phyloP scores from a whole-genome alignment of 2,329 filamentous ascomycete genomes.

The Monilinia aucupariae region DNA sequence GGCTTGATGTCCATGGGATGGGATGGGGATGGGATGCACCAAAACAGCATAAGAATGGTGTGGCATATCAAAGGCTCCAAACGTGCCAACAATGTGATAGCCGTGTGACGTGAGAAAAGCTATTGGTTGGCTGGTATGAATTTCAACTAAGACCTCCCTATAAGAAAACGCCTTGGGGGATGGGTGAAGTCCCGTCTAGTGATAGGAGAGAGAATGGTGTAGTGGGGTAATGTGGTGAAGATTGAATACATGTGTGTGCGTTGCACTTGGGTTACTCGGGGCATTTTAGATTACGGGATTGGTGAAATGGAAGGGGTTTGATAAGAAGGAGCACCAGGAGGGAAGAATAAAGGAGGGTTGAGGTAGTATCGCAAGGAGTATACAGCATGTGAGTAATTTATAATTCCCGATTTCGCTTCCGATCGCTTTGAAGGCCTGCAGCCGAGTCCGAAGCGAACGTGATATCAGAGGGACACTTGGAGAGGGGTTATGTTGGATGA shows the following conservation, averaged over 20 bases:
- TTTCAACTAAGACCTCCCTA: not conserved
- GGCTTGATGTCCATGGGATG: not conserved
- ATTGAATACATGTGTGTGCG: not conserved
- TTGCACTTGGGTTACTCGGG: not conserved
- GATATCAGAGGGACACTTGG: no score
- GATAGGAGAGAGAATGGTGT: not conserved
- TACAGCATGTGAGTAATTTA: conserved; percentile 7
- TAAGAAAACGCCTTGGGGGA: not conserved
- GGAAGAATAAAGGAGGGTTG: not conserved
- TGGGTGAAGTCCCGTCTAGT: not conserved
- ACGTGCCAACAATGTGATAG: not conserved
- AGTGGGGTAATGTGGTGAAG: not conserved
- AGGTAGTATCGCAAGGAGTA: not conserved
- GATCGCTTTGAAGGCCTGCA: not conserved
- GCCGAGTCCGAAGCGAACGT: not conserved
- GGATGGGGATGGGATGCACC: not conserved
- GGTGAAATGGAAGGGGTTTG: not conserved
- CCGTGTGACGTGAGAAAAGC: not conserved
- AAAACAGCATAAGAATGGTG: not conserved
- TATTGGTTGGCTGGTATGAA: not conserved
- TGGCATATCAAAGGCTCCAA: not conserved
- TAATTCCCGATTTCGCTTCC: not conserved
- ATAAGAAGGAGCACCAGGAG: not conserved
- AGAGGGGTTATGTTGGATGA: not conserved
- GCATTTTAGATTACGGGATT: not conserved